These are phyloP conservation scores for Yarrowia galli DNA, from an alignment of 1,139 yeast genomes.

Conservation along the genomic window DNA sequence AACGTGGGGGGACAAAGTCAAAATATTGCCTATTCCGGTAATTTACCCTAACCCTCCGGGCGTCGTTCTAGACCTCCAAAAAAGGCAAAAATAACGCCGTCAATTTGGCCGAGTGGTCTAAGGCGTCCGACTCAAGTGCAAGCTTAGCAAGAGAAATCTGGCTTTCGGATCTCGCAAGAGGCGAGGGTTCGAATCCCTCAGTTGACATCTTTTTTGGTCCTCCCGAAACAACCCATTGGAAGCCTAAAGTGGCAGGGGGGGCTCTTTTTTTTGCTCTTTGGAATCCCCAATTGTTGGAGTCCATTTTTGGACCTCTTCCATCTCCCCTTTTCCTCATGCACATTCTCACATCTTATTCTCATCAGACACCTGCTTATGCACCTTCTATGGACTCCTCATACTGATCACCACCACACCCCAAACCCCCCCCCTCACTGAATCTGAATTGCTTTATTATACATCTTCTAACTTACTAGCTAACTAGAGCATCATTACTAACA, in stretches of 20 bases:
- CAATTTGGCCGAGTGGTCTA: constrained; percentile 40
- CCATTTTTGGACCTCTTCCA: background rate
- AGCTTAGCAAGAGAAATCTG: constrained; percentile 35
- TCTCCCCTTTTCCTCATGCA: background rate
- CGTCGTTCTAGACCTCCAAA: background rate
- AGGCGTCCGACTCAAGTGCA: constrained; percentile 39
- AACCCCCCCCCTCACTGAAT: too few species aligned
- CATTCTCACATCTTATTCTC: background rate
- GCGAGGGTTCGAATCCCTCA: constrained; percentile 39
- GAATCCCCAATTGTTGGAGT: background rate
- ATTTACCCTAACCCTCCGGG: background rate
- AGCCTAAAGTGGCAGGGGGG: too few species aligned
- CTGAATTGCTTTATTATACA: background rate
- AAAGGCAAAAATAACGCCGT: background rate
- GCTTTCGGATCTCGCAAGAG: constrained; percentile 39
- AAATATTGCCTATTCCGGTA: constrained; percentile 11
- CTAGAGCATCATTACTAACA: constrained; percentile 20
- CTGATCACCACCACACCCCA: background rate
- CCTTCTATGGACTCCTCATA: background rate
- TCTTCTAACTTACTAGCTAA: constrained; percentile 1
- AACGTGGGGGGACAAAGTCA: constrained; percentile 2
- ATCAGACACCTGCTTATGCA: background rate
- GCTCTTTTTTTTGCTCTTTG: too few species aligned
- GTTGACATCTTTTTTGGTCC: constrained; percentile 18
- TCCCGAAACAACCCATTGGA: too few species aligned